Evolutionary conservation across 139 green algal genomes (phyloP), one percentile per base, ranked within the genome.

Genomic region (Asterochloris erici): DNA sequence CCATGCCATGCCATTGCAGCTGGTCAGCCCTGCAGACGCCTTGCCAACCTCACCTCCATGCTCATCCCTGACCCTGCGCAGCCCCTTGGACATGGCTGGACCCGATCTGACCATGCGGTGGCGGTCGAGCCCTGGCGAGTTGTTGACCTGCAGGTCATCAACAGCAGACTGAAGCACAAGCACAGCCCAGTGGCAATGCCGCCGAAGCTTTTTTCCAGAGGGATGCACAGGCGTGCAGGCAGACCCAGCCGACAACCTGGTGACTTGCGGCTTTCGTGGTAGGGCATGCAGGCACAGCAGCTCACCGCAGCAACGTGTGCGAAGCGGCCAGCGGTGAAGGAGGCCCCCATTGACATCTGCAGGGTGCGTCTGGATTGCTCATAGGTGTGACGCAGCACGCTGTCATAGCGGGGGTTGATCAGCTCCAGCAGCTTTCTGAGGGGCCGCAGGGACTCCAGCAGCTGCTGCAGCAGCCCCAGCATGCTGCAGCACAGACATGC

Each of bases 371-470:
- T 19, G 23, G 14, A 28, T 16, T 83, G 68, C 68, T 83, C 79
- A 66, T 70, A 83, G 68, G 79, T 71, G 68, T 77, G 23, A 15
- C 79, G 79, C 79, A 83, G 68, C 29, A 83, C 66, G 47, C 68
- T 77, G 68, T 83, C 79, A 77, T 26, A 77, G 68, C 79, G 79
- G 0, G 79, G 79, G 68, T 83, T 76, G 19, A 83, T 47, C 23
- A 83, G 14, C 38, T 83, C 79, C 38, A 83, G 79, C 79, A 83
- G 79, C 66, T 83, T 77, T 38, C 66, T 29, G 11, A 83, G 38
- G 2, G 79, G 79, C 38, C 66, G 79, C 79, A 83, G 29, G 38
- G 68, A 66, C n/a, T 83, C 79, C 68, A 83, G 38, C 15, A 83
- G 73, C 79, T 64, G 47, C 10, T 1, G 26, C 66, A 77, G 68